Evolutionary conservation across 179 eudicot species (phyloP).

Genomic region (Carnegiea gigantea): DNA sequence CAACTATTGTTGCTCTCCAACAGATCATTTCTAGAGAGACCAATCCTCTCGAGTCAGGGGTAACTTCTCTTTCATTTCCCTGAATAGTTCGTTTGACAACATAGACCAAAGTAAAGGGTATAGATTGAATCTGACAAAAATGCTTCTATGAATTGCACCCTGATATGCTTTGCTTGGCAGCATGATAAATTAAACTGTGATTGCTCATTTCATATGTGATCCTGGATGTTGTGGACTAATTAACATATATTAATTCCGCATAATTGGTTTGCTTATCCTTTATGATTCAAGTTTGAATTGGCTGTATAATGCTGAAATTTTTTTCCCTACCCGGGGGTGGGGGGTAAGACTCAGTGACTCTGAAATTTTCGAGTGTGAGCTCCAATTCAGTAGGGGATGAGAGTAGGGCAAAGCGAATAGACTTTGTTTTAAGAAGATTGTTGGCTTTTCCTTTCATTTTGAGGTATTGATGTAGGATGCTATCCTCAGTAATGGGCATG

Average conservation of each 20-base stretch:
- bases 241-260: no score
- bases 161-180: background rate
- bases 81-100: background rate
- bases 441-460: no score
- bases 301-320: background rate
- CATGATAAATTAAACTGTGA: no score
- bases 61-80: slow-evolving; percentile 11
- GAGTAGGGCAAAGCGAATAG: background rate
- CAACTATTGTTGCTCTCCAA: slow-evolving; percentile 56
- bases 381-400: background rate
- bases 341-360: background rate
- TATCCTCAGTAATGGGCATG: no score
- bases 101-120: background rate
- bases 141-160: background rate
- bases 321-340: background rate
- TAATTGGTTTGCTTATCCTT: background rate
- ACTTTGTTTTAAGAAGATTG: no score
- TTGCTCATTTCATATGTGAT: background rate
- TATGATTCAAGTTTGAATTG: background rate
- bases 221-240: background rate
- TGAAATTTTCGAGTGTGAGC: background rate
- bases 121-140: background rate
- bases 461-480: no score
- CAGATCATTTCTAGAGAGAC: slow-evolving; percentile 75
- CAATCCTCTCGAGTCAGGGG: slow-evolving; percentile 58